A percentile compares a stretch with the other conserved stretches of the same genome.
Conservation (phyloP, 83 land plant genomes). For the Picea engelmannii region DNA sequence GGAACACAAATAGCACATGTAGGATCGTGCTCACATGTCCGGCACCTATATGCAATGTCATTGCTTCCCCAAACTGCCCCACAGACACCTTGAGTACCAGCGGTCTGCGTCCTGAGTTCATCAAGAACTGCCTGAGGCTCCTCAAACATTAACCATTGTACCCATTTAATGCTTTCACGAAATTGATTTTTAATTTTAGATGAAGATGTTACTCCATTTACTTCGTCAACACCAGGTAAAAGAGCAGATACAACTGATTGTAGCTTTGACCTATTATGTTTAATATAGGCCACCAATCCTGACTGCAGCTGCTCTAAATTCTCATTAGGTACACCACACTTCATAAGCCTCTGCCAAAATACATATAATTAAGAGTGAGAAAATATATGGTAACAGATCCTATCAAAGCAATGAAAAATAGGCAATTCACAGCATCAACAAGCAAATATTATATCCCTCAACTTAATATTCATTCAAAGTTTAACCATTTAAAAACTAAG, state of each 20-base stretch:
- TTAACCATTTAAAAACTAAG: too few relatives aligned
- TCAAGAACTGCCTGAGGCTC: constrained; percentile 53
- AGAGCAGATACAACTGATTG: constrained; percentile 8
- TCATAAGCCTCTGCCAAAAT: too few relatives aligned
- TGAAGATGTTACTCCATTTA: not conserved
- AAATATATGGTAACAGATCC: not conserved
- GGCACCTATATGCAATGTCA: constrained; percentile 90
- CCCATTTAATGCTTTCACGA: constrained; percentile 67
- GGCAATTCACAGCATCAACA: not conserved
- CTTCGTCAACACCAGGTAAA: constrained; percentile 24
- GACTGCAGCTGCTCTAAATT: constrained; percentile 18
- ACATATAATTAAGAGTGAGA: not conserved
- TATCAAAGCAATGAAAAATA: not conserved
- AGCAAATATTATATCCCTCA: not conserved
- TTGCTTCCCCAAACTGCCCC: constrained; percentile 91
- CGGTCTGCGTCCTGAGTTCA: constrained; percentile 20
- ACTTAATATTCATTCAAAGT: not conserved
- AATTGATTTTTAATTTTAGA: constrained; percentile 8
- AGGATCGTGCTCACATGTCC: constrained; percentile 88
- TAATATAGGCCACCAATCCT: constrained; percentile 47
- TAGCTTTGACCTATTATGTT: constrained; percentile 23
- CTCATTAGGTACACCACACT: constrained; percentile 46
- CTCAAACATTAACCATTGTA: constrained; percentile 82
- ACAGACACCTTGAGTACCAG: constrained; percentile 76
- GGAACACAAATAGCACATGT: too few relatives aligned